phyloP scores from a whole-genome alignment of 345 rosid genomes.

The Anacardium occidentale region DNA sequence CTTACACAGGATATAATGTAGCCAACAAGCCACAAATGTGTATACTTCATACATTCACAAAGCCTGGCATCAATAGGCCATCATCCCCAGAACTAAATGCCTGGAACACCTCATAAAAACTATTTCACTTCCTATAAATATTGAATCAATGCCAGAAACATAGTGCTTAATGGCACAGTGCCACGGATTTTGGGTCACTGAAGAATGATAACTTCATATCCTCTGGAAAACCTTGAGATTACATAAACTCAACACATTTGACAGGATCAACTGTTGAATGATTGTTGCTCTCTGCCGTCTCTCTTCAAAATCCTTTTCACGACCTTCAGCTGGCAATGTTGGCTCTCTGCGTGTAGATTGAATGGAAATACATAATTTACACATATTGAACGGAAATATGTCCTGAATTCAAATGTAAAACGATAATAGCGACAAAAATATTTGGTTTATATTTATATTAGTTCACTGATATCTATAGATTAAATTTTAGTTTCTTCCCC shows the following conservation, averaged over 20 bases:
- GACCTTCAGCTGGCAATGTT: constrained; percentile 17
- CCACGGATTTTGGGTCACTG: not conserved
- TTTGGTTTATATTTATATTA: not conserved
- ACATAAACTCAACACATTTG: constrained; percentile 30
- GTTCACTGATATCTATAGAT: not conserved
- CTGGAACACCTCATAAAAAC: constrained; percentile 6
- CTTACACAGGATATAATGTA: not conserved
- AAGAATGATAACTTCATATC: constrained; percentile 8
- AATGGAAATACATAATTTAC: not conserved
- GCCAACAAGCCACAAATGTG: constrained; percentile 11
- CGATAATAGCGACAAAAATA: not conserved
- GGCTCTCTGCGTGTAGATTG: constrained; percentile 29
- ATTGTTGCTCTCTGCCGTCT: constrained; percentile 46
- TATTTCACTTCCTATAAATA: constrained; percentile 5
- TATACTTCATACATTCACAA: constrained; percentile 2
- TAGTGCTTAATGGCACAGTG: not conserved
- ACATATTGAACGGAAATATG: too few species aligned
- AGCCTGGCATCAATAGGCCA: not conserved
- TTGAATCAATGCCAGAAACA: constrained; percentile 19
- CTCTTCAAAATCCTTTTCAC: constrained; percentile 37
- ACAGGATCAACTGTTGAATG: constrained; percentile 42
- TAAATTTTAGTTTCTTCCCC: not conserved
- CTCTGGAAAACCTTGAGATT: not conserved
- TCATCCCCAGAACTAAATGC: not conserved
- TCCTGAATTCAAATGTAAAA: not conserved